Evolutionary conservation across 2,329 filamentous ascomycete species (phyloP).

Genomic region (Botrytis cinerea): DNA sequence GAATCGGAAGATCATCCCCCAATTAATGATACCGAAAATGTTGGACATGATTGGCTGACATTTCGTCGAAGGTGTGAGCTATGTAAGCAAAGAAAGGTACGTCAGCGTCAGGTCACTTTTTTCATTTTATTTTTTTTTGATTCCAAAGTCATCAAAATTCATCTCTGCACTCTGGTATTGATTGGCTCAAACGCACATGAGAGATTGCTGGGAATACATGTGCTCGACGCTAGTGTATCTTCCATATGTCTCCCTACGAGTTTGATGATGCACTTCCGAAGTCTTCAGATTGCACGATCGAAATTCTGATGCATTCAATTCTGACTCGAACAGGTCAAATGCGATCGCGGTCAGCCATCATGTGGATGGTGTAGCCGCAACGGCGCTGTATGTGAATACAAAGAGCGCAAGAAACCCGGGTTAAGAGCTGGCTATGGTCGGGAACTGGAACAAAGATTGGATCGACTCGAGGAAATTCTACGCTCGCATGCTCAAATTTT

Average conservation of each 20-base stretch:
- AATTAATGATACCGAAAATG: slow-evolving; percentile 20
- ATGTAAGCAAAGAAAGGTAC: slow-evolving; percentile 78
- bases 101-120: slow-evolving; percentile 1
- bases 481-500: slow-evolving; percentile 67
- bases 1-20: slow-evolving; percentile 29
- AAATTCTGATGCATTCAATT: background rate
- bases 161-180: background rate
- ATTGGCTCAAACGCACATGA: background rate
- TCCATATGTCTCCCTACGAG: background rate
- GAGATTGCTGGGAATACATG: background rate
- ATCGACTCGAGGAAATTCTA: slow-evolving; percentile 67
- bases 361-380: slow-evolving; percentile 70
- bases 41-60: slow-evolving; percentile 40
- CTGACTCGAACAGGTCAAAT: slow-evolving; percentile 59
- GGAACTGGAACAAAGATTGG: slow-evolving; percentile 71
- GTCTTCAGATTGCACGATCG: background rate
- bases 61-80: slow-evolving; percentile 64
- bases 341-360: slow-evolving; percentile 72
- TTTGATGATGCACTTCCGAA: background rate
- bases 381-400: slow-evolving; percentile 64
- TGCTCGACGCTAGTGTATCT: slow-evolving; percentile 6
- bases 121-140: background rate
- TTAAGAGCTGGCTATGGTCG: slow-evolving; percentile 67
- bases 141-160: background rate
- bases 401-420: slow-evolving; percentile 68